Percentiles rank a stretch among this genome's conserved stretches.
Conservation (phyloP, 257 asterid species). For the Jacaranda mimosifolia region DNA sequence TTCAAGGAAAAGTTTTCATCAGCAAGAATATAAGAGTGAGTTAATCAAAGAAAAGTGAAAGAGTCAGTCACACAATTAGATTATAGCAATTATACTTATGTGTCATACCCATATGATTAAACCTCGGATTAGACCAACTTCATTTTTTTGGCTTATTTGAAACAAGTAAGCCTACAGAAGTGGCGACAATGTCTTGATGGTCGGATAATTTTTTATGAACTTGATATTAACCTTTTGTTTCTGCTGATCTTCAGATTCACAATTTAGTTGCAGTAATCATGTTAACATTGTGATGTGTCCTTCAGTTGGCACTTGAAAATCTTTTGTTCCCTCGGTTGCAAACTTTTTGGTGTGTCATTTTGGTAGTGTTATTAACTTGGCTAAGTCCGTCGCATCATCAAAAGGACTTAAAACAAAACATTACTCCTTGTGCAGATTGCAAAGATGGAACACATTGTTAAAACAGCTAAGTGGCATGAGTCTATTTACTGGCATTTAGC, state of each 20-base stretch:
- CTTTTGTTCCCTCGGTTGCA: slow-evolving; percentile 3
- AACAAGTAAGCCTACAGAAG: slow-evolving; percentile 7
- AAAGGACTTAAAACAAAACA: background rate
- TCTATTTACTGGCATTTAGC: slow-evolving; percentile 83
- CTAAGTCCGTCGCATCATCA: background rate
- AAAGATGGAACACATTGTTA: slow-evolving; percentile 70
- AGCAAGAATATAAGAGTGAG: slow-evolving; percentile 6
- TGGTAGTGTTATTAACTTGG: slow-evolving; percentile 9
- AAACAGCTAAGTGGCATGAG: slow-evolving; percentile 69
- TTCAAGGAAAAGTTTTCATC: background rate
- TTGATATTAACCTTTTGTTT: background rate
- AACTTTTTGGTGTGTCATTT: background rate
- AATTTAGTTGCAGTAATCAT: background rate
- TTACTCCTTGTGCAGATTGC: slow-evolving; percentile 51
- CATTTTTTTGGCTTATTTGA: background rate
- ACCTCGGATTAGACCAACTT: background rate
- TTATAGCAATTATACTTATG: background rate
- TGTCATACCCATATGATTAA: background rate
- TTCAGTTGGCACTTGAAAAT: background rate
- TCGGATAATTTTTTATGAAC: background rate
- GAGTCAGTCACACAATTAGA: background rate
- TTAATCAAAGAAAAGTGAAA: background rate
- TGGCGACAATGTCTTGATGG: background rate
- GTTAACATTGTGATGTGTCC: slow-evolving; percentile 7
- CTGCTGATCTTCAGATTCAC: background rate